phyloP scores from a whole-genome alignment of 2,329 filamentous ascomycete genomes.

The Pseudocercospora eumusae region DNA sequence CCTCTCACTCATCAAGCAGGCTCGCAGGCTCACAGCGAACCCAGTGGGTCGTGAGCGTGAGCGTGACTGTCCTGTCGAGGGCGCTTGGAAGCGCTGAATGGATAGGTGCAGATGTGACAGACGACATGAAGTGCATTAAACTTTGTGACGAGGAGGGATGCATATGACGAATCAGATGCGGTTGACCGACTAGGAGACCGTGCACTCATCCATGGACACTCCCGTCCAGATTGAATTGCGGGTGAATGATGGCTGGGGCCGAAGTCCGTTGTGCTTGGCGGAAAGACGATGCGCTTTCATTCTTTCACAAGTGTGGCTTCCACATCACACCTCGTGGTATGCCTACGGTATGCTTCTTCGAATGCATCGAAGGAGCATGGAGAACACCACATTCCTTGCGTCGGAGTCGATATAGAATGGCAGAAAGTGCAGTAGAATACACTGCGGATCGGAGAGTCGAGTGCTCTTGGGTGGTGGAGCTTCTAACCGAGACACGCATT shows the following conservation, averaged over 20 bases:
- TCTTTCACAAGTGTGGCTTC: conserved; percentile 1
- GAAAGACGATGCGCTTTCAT: background rate
- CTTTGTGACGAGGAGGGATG: conserved; percentile 19
- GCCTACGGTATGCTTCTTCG: background rate
- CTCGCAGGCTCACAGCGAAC: no score
- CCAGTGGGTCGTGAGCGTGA: conserved; percentile 25
- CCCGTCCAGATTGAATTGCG: conserved; percentile 3
- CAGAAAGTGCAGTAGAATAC: no score
- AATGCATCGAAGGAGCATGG: conserved; percentile 5
- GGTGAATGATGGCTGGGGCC: conserved; percentile 8
- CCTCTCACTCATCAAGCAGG: conserved; percentile 20
- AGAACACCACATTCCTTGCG: conserved; percentile 12
- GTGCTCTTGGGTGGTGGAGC: conserved; percentile 1
- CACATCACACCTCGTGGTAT: conserved; percentile 17
- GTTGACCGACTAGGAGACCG: background rate
- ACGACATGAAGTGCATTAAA: conserved; percentile 9
- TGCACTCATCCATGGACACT: background rate
- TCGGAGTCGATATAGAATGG: conserved; percentile 1
- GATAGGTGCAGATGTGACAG: conserved; percentile 18
- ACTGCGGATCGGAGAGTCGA: conserved; percentile 7
- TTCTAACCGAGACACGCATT: conserved; percentile 10
- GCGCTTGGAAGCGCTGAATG: conserved; percentile 25
- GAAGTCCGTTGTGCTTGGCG: background rate
- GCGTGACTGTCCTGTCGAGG: conserved; percentile 24
- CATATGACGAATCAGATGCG: conserved; percentile 11